phyloP scores from a whole-genome alignment of 2,329 filamentous ascomycete genomes.

The Bimuria novae-zelandiae region DNA sequence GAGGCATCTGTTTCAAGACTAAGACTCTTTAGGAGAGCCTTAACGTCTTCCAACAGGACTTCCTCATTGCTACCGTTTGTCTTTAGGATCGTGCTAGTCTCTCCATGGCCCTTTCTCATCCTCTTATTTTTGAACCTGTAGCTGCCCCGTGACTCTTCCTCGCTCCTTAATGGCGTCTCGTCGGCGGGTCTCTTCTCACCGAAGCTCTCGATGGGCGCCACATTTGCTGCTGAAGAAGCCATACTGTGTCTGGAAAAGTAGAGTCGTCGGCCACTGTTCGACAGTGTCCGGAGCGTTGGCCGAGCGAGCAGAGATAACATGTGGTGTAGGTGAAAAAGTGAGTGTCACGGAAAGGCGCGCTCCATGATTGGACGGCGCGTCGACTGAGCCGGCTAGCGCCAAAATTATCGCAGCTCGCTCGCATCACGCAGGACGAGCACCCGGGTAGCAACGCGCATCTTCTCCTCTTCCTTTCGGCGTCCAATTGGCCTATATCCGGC shows the following conservation, averaged over 20 bases:
- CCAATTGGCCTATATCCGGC: conserved; percentile 29
- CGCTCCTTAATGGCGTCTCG: conserved; percentile 38
- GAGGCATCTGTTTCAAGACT: conserved; percentile 25
- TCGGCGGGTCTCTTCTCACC: conserved; percentile 41
- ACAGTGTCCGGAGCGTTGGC: conserved; percentile 30
- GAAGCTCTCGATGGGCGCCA: conserved; percentile 37
- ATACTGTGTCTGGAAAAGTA: conserved; percentile 31
- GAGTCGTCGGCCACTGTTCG: conserved; percentile 19
- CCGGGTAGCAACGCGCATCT: conserved; percentile 17
- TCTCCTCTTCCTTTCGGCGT: conserved; percentile 9
- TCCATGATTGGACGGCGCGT: conserved; percentile 32
- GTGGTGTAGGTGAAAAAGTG: conserved; percentile 23
- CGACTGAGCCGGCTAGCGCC: conserved; percentile 25
- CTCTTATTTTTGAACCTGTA: conserved; percentile 54
- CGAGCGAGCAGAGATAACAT: conserved; percentile 13
- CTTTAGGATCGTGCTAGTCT: conserved; percentile 40
- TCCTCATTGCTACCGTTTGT: conserved; percentile 56
- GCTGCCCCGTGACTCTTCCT: conserved; percentile 41
- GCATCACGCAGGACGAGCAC: conserved; percentile 6
- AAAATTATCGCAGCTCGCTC: conserved; percentile 31
- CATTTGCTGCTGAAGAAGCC: conserved; percentile 39
- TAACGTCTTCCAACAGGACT: conserved; percentile 53
- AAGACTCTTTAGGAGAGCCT: conserved; percentile 47
- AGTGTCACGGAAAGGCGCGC: conserved; percentile 26
- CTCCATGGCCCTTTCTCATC: conserved; percentile 49